Evolutionary conservation across 345 rosid species (phyloP), one percentile per base, ranked within the genome.

Genomic region (Salix suchowensis): DNA sequence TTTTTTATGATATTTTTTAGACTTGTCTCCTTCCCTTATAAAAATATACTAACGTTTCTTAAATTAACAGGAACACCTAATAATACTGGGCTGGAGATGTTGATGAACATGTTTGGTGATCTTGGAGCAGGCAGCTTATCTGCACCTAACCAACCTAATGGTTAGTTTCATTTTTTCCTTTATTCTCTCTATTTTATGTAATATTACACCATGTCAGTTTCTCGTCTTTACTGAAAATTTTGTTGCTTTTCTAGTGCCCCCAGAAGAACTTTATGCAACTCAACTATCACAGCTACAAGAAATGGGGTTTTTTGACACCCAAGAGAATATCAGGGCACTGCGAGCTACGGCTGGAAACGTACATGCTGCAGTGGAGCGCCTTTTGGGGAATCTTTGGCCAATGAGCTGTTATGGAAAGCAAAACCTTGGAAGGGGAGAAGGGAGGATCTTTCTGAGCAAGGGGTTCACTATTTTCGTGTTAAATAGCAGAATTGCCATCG

Each of bases 221-320:
- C 68, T 65, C 15, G 10, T 9, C 14, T 1, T 58, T n/a, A 9
- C 28, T 23, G 62, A 58, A 58, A 58, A 21, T 14, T 79, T 78
- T 55, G 84, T 40, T 40, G 26, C 18, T n/a, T 42, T 13, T 40
- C 13, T 15, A 90, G 94, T 84, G 71, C 89, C 91, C 2, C 90
- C 91, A 2, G 94, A 87, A 64, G 86, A 90, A 75, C 85, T 90
- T 16, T 90, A 88, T 73, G 91, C 90, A 54, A 82, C 88, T 30
- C 92, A 90, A 78, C 78, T 90, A 77, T 70, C 90, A 36, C 94
- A 90, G 82, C 92, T 90, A 80, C 94, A 85, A 79, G 92, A 90
- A 82, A 90, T 90, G 92, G 94, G 94, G 76, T 90, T 90, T 84
- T 78, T 89, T 9, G 94, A 90, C 67, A 84, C 91, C 21, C 90